Conservation (phyloP, 108 stramenopile genomes). For the Cylindrotheca fusiformis region DNA sequence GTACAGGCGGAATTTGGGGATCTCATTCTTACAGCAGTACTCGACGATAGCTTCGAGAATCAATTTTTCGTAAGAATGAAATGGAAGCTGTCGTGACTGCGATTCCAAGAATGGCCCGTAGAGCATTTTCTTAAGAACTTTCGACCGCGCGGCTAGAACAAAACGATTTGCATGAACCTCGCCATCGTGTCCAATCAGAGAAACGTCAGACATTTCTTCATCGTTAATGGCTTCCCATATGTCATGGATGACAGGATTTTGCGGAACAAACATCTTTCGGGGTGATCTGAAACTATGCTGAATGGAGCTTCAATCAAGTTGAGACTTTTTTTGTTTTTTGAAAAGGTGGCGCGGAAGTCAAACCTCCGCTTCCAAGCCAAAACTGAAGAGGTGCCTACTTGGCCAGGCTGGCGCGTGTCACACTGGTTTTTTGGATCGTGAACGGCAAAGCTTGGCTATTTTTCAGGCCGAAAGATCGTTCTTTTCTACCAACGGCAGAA, state of each 20-base stretch:
- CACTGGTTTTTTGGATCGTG: too few relatives aligned
- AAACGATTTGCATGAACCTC: constrained; percentile 43
- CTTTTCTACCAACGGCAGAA: too few relatives aligned
- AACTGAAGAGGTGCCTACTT: too few relatives aligned
- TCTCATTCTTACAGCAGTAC: constrained; percentile 43
- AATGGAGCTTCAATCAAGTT: too few relatives aligned
- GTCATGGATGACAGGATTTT: constrained; percentile 18
- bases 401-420: too few relatives aligned
- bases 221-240: constrained; percentile 24
- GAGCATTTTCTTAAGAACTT: constrained; percentile 48
- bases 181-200: constrained; percentile 40
- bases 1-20: constrained; percentile 40
- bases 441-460: too few relatives aligned
- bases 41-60: constrained; percentile 51
- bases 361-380: too few relatives aligned
- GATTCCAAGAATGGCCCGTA: constrained; percentile 30
- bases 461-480: too few relatives aligned
- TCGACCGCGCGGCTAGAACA: constrained; percentile 43
- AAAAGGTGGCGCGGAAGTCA: too few relatives aligned
- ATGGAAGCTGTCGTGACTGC: constrained; percentile 17
- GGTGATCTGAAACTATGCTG: too few relatives aligned
- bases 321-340: too few relatives aligned
- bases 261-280: neutral
- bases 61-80: constrained; percentile 31
- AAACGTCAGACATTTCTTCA: constrained; percentile 47